Conservation (phyloP, 1,284 basidiomycete genomes). For the Pseudozyma flocculosa region DNA sequence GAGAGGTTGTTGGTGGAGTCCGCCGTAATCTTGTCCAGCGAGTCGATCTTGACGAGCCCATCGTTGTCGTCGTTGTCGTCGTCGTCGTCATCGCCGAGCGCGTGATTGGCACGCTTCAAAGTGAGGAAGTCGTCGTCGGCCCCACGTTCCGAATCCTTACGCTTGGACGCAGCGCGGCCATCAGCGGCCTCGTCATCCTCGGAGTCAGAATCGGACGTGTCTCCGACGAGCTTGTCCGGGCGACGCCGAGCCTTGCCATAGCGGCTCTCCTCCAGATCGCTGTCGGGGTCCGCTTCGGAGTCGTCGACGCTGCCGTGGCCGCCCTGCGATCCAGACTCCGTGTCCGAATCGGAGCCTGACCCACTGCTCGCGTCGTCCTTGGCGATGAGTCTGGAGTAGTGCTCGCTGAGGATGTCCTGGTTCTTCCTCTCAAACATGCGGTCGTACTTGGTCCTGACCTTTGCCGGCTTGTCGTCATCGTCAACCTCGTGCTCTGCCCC, state of each 20-base stretch:
- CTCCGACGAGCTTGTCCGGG: conserved; percentile 25
- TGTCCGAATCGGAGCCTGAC: conserved; percentile 6
- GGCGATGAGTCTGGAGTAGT: conserved; percentile 85
- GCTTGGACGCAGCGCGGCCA: too few species aligned
- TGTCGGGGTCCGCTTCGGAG: neutral
- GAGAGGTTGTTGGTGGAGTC: conserved; percentile 61
- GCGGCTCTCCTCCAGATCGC: conserved; percentile 20
- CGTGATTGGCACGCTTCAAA: conserved; percentile 85
- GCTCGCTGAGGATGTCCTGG: conserved; percentile 85
- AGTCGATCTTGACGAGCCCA: conserved; percentile 10
- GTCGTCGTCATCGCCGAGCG: conserved; percentile 61
- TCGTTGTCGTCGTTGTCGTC: conserved; percentile 30
- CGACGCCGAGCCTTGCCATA: conserved; percentile 19
- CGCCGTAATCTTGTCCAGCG: conserved; percentile 55
- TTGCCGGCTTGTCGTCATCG: conserved; percentile 53
- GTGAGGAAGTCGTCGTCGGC: conserved; percentile 85
- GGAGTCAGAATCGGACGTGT: conserved; percentile 27
- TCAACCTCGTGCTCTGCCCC: conserved; percentile 26
- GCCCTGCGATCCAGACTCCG: conserved; percentile 5
- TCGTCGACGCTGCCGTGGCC: neutral
- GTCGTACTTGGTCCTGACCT: conserved; percentile 81
- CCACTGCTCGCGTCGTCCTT: conserved; percentile 7
- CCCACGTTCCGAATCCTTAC: conserved; percentile 59
- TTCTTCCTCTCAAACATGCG: conserved; percentile 97
- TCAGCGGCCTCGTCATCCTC: too few species aligned